A percentile compares a stretch with the other conserved stretches of the same genome.
Evolutionary conservation across 2,329 filamentous ascomycete species (phyloP).

Genomic region (Allantophomopsis cytisporea): DNA sequence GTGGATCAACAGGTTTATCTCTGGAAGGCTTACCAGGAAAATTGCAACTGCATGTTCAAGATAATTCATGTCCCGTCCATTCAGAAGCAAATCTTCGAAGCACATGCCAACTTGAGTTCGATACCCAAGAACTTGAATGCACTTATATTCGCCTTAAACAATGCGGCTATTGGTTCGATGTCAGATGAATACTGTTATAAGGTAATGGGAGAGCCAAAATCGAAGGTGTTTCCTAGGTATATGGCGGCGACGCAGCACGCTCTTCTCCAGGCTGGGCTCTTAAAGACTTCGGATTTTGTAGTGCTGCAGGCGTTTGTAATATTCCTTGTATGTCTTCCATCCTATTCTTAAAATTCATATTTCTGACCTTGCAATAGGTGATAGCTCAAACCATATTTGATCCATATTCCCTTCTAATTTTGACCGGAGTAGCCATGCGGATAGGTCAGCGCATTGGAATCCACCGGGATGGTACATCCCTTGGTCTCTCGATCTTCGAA

Average conservation of each 20-base stretch:
- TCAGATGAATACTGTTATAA: conserved; percentile 35
- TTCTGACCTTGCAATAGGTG: too few relatives aligned
- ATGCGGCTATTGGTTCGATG: conserved; percentile 36
- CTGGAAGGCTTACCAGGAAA: conserved; percentile 59
- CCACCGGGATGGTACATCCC: conserved; percentile 25
- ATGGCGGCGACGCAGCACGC: conserved; percentile 48
- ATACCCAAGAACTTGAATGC: conserved; percentile 39
- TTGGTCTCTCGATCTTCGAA: conserved; percentile 29
- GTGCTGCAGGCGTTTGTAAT: conserved; percentile 55
- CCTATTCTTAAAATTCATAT: too few relatives aligned
- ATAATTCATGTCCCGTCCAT: conserved; percentile 53
- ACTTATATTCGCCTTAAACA: conserved; percentile 54
- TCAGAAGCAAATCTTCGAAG: conserved; percentile 50
- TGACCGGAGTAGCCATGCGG: conserved; percentile 31
- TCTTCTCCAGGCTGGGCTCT: conserved; percentile 49
- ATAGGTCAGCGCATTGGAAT: conserved; percentile 35
- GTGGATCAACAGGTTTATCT: conserved; percentile 47
- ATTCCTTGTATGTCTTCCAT: conserved; percentile 41
- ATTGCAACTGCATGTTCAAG: conserved; percentile 56
- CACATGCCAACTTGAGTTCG: conserved; percentile 34
- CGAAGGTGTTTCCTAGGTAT: conserved; percentile 35
- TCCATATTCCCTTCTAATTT: conserved; percentile 30
- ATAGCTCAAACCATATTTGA: conserved; percentile 11
- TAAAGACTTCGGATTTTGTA: conserved; percentile 50
- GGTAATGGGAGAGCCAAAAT: conserved; percentile 38